Percentiles rank a stretch among this genome's conserved stretches.
These are phyloP conservation scores for Fusarium sp. DNA, from an alignment of 2,329 filamentous ascomycete genomes.

Conservation along the genomic window DNA sequence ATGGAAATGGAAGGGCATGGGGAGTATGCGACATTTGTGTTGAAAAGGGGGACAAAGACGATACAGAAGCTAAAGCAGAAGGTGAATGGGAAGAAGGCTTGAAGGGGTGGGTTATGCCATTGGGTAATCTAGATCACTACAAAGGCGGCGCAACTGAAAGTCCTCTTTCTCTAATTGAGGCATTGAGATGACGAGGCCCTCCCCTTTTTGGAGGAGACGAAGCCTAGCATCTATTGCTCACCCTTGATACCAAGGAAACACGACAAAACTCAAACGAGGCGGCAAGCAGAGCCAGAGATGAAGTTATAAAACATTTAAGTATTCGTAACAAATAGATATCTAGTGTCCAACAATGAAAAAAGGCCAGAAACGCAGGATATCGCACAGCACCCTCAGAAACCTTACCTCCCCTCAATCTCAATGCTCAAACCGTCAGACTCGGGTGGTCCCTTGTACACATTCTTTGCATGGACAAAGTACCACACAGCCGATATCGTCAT, in stretches of 20 bases:
- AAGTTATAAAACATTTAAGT: not conserved
- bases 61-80: constrained; percentile 41
- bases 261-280: too few relatives aligned
- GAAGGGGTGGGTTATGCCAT: not conserved
- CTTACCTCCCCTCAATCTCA: not conserved
- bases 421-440: constrained; percentile 36
- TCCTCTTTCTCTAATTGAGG: not conserved
- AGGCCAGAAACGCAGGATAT: not conserved
- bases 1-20: constrained; percentile 43
- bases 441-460: constrained; percentile 42
- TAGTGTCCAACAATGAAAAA: not conserved
- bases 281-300: not conserved
- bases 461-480: constrained; percentile 67
- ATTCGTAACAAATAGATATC: not conserved
- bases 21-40: constrained; percentile 43
- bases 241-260: too few relatives aligned
- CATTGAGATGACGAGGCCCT: not conserved
- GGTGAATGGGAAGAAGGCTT: constrained; percentile 23
- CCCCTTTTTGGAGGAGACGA: not conserved
- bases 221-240: not conserved
- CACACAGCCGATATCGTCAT: constrained; percentile 68
- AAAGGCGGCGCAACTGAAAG: not conserved
- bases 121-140: too few relatives aligned
- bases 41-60: constrained; percentile 16
- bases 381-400: not conserved